phyloP scores from a whole-genome alignment of 768 basidiomycete genomes.

The Pulveroboletus sp. region DNA sequence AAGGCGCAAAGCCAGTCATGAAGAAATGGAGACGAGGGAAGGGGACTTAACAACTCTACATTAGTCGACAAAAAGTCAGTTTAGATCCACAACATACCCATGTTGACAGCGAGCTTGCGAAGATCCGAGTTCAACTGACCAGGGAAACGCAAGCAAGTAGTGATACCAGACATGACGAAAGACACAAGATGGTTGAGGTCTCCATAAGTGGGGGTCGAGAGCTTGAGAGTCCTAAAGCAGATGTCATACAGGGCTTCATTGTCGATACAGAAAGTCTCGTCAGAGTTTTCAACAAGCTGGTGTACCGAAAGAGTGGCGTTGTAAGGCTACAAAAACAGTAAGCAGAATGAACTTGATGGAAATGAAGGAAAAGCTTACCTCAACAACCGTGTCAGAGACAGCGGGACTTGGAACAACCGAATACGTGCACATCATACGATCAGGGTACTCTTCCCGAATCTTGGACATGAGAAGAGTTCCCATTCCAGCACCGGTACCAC shows the following conservation, averaged over 20 bases:
- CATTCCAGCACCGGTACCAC: conserved; percentile 99
- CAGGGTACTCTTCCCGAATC: conserved; percentile 98
- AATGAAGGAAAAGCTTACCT: conserved; percentile 42
- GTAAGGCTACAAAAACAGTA: conserved; percentile 64
- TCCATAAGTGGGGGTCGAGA: conserved; percentile 91
- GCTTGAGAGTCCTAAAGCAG: conserved; percentile 96
- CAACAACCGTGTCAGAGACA: conserved; percentile 98
- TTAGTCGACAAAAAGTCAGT: neutral
- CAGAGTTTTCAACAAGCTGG: conserved; percentile 98
- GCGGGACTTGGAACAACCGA: conserved; percentile 97
- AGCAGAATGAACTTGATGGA: neutral
- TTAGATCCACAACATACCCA: conserved; percentile 57
- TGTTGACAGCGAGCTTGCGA: conserved; percentile 97
- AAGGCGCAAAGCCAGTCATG: conserved; percentile 93
- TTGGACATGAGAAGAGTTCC: conserved; percentile 98
- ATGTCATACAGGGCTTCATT: conserved; percentile 99
- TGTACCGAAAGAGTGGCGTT: conserved; percentile 98
- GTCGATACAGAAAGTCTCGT: conserved; percentile 99
- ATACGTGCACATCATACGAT: conserved; percentile 99
- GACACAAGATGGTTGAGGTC: conserved; percentile 98
- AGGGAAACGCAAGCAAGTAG: conserved; percentile 98
- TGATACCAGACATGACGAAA: conserved; percentile 97
- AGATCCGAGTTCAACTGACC: conserved; percentile 99
- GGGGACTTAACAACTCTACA: conserved; percentile 52
- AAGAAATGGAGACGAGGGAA: conserved; percentile 99